These are phyloP conservation scores for Cystobasidium tubakii DNA, from an alignment of 768 basidiomycete genomes.

Conservation along the genomic window DNA sequence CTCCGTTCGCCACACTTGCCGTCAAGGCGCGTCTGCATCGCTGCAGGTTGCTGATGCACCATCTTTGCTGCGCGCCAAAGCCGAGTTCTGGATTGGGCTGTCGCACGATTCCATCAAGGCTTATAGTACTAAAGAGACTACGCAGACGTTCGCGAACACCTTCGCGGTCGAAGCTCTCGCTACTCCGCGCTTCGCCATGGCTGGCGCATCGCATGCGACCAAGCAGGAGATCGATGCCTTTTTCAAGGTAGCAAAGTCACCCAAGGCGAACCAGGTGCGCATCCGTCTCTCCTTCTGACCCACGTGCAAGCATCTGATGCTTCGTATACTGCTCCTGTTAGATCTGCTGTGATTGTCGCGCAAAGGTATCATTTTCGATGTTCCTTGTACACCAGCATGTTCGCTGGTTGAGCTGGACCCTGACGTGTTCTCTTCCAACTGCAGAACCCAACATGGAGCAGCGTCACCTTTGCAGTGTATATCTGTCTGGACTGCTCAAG, in stretches of 20 bases:
- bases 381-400: not conserved
- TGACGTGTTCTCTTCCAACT: conserved; percentile 50
- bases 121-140: not conserved
- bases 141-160: not conserved
- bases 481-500: conserved; percentile 97
- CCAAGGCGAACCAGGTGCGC: conserved; percentile 31
- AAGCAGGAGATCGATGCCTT: conserved; percentile 38
- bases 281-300: not conserved
- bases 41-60: not conserved
- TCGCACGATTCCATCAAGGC: not conserved
- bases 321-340: not conserved
- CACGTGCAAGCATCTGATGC: not conserved
- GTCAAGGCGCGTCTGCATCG: not conserved
- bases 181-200: conserved; percentile 12
- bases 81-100: too few species aligned
- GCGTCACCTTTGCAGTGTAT: conserved; percentile 91
- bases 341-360: conserved; percentile 35
- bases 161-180: not conserved
- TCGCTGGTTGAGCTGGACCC: not conserved
- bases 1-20: not conserved
- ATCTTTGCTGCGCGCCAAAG: too few species aligned
- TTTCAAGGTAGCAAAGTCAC: conserved; percentile 24
- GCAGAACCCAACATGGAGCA: conserved; percentile 95
- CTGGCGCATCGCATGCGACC: conserved; percentile 30
- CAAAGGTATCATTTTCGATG: conserved; percentile 9